Conservation (phyloP, 1,139 yeast species). For the Geotrichum macrosporum region DNA sequence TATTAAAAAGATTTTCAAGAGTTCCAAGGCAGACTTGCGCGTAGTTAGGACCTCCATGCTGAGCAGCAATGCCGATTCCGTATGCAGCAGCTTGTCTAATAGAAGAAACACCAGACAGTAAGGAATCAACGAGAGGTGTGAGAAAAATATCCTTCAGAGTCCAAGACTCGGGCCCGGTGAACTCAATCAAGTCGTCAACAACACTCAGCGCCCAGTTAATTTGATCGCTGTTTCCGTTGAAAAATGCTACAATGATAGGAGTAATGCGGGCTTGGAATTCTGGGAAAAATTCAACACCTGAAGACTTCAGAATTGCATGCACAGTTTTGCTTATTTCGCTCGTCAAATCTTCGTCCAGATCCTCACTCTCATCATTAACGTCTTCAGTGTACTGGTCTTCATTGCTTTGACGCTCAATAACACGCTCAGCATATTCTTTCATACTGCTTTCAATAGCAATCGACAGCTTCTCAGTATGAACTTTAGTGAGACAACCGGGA, state of each 20-base stretch:
- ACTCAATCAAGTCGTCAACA: constrained; percentile 75
- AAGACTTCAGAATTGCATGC: constrained; percentile 65
- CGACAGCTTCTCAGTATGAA: constrained; percentile 57
- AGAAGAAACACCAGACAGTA: constrained; percentile 57
- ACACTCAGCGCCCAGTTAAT: constrained; percentile 77
- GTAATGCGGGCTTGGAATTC: constrained; percentile 50
- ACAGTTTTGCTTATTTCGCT: constrained; percentile 81
- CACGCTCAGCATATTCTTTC: constrained; percentile 67
- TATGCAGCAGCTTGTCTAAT: constrained; percentile 86
- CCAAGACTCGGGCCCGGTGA: constrained; percentile 64
- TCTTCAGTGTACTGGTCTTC: constrained; percentile 66
- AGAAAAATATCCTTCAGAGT: constrained; percentile 62
- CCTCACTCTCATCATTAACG: constrained; percentile 69
- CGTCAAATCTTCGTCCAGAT: constrained; percentile 80
- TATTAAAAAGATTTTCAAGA: constrained; percentile 67
- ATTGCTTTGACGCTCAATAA: constrained; percentile 56
- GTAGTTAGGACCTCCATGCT: constrained; percentile 63
- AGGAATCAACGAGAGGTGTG: constrained; percentile 57
- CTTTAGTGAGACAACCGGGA: constrained; percentile 50
- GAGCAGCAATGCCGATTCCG: constrained; percentile 83
- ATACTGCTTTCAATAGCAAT: constrained; percentile 59
- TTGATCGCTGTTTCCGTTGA: constrained; percentile 60
- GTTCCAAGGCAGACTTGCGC: constrained; percentile 62
- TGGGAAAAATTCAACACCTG: constrained; percentile 55
- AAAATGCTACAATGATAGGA: constrained; percentile 34